These are phyloP conservation scores for Claviceps pazoutovae DNA, from an alignment of 2,329 filamentous ascomycete genomes.

Conservation along the genomic window DNA sequence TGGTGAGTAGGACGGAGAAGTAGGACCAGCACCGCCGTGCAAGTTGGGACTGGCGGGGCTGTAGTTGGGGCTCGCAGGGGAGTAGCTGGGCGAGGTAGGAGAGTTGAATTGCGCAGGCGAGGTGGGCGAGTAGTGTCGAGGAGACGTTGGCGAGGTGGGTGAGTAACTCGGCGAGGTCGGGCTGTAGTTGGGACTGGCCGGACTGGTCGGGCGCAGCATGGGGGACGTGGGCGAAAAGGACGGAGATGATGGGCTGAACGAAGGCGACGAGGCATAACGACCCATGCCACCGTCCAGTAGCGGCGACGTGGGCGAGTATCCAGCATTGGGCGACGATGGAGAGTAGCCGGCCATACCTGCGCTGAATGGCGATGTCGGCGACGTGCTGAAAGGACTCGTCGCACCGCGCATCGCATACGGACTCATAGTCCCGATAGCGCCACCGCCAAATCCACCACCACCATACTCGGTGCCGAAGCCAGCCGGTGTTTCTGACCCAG, in stretches of 20 bases:
- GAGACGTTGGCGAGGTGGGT: constrained; percentile 43
- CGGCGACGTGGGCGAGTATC: constrained; percentile 67
- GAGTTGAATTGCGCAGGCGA: constrained; percentile 63
- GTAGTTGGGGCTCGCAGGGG: constrained; percentile 57
- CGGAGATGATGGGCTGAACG: constrained; percentile 49
- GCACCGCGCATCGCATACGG: constrained; percentile 48
- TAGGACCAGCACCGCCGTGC: constrained; percentile 24
- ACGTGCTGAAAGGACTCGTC: constrained; percentile 65
- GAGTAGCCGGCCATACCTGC: constrained; percentile 50
- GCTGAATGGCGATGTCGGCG: constrained; percentile 50
- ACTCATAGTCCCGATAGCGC: constrained; percentile 39
- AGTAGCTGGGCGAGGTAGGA: constrained; percentile 61
- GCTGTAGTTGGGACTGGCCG: constrained; percentile 47
- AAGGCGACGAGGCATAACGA: constrained; percentile 44
- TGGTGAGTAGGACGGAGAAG: constrained; percentile 51
- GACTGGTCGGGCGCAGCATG: constrained; percentile 39
- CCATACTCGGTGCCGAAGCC: constrained; percentile 52
- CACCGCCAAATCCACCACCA: constrained; percentile 30
- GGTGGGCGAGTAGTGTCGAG: constrained; percentile 49
- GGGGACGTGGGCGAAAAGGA: constrained; percentile 51
- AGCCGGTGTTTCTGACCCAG: constrained; percentile 55
- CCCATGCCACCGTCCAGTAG: constrained; percentile 39
- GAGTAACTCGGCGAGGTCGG: constrained; percentile 54
- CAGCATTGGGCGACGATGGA: constrained; percentile 58
- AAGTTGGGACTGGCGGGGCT: constrained; percentile 52